Evolutionary conservation across 305 asterid genomes (phyloP), one percentile per base, ranked within the genome.

Genomic region (Fraxinus angustifolia): DNA sequence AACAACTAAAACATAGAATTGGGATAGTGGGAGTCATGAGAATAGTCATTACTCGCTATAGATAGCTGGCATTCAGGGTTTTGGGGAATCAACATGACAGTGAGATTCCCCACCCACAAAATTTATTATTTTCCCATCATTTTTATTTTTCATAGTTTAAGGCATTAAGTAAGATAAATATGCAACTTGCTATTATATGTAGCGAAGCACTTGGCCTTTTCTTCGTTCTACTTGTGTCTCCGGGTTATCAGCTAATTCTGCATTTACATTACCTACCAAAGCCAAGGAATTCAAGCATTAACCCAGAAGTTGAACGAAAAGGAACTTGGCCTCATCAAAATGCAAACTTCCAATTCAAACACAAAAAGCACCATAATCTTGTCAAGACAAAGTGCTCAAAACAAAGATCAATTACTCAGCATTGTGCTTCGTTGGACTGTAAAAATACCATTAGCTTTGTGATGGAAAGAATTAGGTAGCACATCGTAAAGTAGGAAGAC

Each of bases 91-190:
- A 67, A 67, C 74, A 67, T 12, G 75, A 16, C 75, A 68, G 40
- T 30, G 75, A 68, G 40, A 30, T 68, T 68, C 75, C 75, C 40
- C 75, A 68, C 40, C 75, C 75, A 30, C 40, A 14, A 68, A 68
- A 67, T 67, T 67, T 67, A 30, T 3, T 28, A 68, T 12, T 68
- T 68, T 68, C 38, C 36, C 36, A 67, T 67, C 3, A 67, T 11
- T 67, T 28, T 12, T 28, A n/a, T 30, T 28, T 67, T 28, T 28
- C 21, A 68, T 31, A 1, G 75, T 1, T 26, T 28, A 30, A 28
- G 40, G 40, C 40, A 68, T 12, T 68, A 68, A 28, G 21, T 30
- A 68, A 0, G 23, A 26, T 67, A 67, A 14, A 67, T 67, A 67
- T 12, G 74, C 74, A 67, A 67, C 36, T 67, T 67, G 74, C 74